phyloP scores from a whole-genome alignment of 441 rosid genomes.

The Oxalis stricta region DNA sequence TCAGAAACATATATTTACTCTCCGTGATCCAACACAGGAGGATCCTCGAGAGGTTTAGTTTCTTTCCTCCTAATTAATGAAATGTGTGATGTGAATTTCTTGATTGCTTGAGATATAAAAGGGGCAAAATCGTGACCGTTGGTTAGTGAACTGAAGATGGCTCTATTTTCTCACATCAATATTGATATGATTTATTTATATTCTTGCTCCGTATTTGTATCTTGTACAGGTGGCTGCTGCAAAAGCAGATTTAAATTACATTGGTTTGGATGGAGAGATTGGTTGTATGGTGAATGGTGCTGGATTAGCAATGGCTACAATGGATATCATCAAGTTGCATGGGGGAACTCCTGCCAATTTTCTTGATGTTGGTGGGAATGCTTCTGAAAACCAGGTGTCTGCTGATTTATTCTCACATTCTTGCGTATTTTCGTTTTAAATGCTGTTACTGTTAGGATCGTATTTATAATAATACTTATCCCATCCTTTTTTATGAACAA shows the following conservation, averaged over 20 bases:
- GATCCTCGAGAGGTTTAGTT: constrained; percentile 88
- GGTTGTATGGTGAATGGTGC: constrained; percentile 99
- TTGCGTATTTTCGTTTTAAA: neutral
- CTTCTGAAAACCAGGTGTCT: constrained; percentile 95
- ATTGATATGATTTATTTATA: constrained; percentile 3
- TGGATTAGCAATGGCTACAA: constrained; percentile 96
- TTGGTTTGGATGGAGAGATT: constrained; percentile 94
- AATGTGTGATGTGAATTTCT: neutral
- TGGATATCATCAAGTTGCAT: constrained; percentile 92
- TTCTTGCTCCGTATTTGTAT: constrained; percentile 6
- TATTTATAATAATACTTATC: neutral
- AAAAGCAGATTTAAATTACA: constrained; percentile 89
- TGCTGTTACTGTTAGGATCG: neutral
- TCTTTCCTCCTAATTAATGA: neutral
- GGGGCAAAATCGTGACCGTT: neutral
- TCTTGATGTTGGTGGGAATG: constrained; percentile 96
- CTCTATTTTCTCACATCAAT: neutral
- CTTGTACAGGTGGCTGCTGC: constrained; percentile 93
- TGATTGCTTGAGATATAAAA: neutral
- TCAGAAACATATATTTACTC: constrained; percentile 63
- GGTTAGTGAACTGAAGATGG: neutral
- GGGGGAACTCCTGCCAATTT: constrained; percentile 99
- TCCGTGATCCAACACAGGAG: constrained; percentile 89
- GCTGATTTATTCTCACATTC: constrained; percentile 1
- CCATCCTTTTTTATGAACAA: constrained; percentile 13